Base-by-base conservation (phyloP, 2,329 filamentous ascomycete genomes). In the Amauroascus niger region DNA sequence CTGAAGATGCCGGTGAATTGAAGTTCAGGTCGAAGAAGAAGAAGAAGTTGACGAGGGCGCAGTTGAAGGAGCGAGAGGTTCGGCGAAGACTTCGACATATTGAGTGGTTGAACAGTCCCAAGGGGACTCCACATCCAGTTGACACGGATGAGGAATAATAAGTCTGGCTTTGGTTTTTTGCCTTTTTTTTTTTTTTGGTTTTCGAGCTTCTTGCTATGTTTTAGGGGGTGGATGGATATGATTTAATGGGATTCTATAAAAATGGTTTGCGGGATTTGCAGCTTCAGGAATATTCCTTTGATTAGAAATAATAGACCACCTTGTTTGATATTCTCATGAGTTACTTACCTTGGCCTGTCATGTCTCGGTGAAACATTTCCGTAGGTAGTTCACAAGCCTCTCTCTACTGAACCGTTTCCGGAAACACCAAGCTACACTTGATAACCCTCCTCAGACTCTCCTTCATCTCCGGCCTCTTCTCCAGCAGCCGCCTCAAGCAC, bases 11-110 rank as follows among this genome's bases (percentile, higher is more conserved):
- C 56, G 77, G 74, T 65, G 69, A 85, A 57, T 80, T 98, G 78
- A 91, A 94, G 75, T 98, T 98, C 83, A 82, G 79, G 72, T 71
- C 72, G 33, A 93, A 90, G 80, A 85, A 85, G 75, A 96, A 96
- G 88, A 95, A 91, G 83, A 98, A 98, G 87, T 81, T 93, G 81
- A 98, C 93, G 54, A 88, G 94, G 77, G 89, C 89, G 73, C 89
- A 98, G 71, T 63, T 90, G 68, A 98, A 98, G 80, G 93, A 98
- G 70, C 79, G 86, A 18, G 91, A 97, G 73, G 86, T 86, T 41
- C 80, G 94, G 59, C 81, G 91, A 61, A 80, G 93, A 62, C 76
- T 97, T 71, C 82, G 93, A 64, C 89, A 98, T 72, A 80, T 83
- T 56, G 80, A 83, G 63, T 83, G 80, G 86, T 76, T 95, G 63